Percentiles rank a stretch among this genome's conserved stretches.
These are phyloP conservation scores for Penicillium maclennaniae DNA, from an alignment of 495 filamentous ascomycete species.

Conservation along the genomic window DNA sequence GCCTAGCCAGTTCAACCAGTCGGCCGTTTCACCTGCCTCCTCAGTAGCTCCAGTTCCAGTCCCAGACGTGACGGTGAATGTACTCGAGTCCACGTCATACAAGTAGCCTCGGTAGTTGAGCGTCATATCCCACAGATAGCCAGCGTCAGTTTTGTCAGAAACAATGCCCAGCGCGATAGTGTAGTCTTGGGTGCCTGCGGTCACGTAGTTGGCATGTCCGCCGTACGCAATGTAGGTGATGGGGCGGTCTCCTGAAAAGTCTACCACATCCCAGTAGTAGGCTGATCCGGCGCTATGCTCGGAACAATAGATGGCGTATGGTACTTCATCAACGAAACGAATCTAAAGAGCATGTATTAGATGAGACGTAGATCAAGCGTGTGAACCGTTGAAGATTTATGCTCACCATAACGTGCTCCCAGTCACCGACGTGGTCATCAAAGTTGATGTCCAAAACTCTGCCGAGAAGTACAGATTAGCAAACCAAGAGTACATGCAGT, in stretches of 20 bases:
- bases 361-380: background rate
- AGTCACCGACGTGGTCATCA: conserved; percentile 7
- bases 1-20: conserved; percentile 5
- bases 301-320: conserved; percentile 4
- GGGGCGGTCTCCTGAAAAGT: conserved; percentile 2
- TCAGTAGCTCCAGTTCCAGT: conserved; percentile 2
- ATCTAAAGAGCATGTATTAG: background rate
- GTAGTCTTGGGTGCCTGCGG: conserved; percentile 4
- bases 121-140: conserved; percentile 6
- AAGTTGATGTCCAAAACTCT: conserved; percentile 9
- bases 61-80: background rate
- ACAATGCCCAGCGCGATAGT: conserved; percentile 6
- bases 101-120: conserved; percentile 5
- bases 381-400: background rate
- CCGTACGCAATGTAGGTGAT: conserved; percentile 7
- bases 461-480: background rate
- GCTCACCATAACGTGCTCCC: conserved; percentile 5
- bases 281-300: conserved; percentile 5
- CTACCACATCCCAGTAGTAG: conserved; percentile 5
- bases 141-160: conserved; percentile 1
- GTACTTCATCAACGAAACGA: conserved; percentile 3
- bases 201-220: conserved; percentile 6
- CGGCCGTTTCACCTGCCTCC: conserved; percentile 1
- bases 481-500: background rate
- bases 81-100: background rate